Evolutionary conservation across 163 green algal genomes (phyloP), one percentile per base, ranked within the genome.

Genomic region (Botryococcus braunii): DNA sequence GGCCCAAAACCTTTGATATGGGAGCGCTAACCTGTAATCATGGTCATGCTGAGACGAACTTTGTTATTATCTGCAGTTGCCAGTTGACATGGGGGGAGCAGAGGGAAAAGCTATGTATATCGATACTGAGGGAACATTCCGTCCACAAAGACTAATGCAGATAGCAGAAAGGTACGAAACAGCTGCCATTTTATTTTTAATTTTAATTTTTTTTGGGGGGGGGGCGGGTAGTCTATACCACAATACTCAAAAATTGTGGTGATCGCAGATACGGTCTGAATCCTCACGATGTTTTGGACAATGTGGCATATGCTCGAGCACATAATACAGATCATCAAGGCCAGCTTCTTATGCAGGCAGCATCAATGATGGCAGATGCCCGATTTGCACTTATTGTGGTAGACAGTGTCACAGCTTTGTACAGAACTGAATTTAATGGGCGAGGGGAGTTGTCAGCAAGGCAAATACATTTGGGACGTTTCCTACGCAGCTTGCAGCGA

Each of bases 101-200:
- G 95, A 99, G 75, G 95, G 95, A 73, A 98, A 98, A 75, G 91
- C 86, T 8, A 83, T 99, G 69, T 99, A 96, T 82, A 99, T 99
- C 63, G 89, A 95, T 82, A 95, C 89, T 25, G 89, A 96, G 75
- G 89, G 89, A n/a, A 89, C 86, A 21, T 96, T 96, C 72, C 68
- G 90, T 4, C 86, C 89, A 3, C 85, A 96, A 69, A 76, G 89
- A 39, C 81, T 98, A 21, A 77, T 72, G 37, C 63, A 82, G 25
- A 97, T 99, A 62, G 92, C 93, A 3, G 80, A 91, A 65, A 29
- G 65, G 65, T 70, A 37, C 25, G 41, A 13, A 55, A 60, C 35
- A 31, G 7, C 11, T 60, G n/a, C n/a, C n/a, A n/a, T n/a, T n/a
- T n/a, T n/a, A n/a, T n/a, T n/a, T n/a, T n/a, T n/a, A n/a, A n/a